These are phyloP conservation scores for Verticillium zaregamsianum DNA, from an alignment of 2,329 filamentous ascomycete species.

Conservation along the genomic window DNA sequence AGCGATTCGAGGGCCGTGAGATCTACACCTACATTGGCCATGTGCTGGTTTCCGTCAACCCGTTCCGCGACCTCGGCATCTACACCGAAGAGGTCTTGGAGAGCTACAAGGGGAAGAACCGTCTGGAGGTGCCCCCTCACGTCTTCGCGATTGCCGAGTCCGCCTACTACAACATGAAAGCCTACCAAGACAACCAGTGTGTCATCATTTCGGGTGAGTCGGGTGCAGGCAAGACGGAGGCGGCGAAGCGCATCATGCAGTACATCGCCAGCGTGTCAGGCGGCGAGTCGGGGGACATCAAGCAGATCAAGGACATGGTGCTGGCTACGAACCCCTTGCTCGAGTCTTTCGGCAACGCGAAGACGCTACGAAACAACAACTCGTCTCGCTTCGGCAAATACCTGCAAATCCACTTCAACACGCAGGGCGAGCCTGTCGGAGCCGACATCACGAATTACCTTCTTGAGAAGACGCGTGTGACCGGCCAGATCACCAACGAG, in stretches of 20 bases:
- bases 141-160: conserved; percentile 97
- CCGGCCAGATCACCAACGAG: conserved; percentile 92
- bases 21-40: conserved; percentile 99
- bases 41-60: conserved; percentile 98
- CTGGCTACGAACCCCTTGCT: conserved; percentile 94
- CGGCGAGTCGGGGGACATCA: conserved; percentile 77
- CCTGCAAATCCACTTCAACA: conserved; percentile 93
- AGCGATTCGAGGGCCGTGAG: conserved; percentile 93
- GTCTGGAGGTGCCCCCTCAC: conserved; percentile 89
- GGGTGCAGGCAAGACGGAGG: conserved; percentile 96
- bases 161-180: conserved; percentile 99
- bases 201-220: conserved; percentile 99
- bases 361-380: conserved; percentile 97
- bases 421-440: conserved; percentile 84
- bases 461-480: conserved; percentile 90
- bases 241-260: conserved; percentile 98
- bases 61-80: conserved; percentile 94
- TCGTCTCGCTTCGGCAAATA: conserved; percentile 98
- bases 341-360: conserved; percentile 97
- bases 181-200: conserved; percentile 97
- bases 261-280: conserved; percentile 98
- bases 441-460: conserved; percentile 98
- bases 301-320: conserved; percentile 99
- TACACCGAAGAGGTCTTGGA: conserved; percentile 94
- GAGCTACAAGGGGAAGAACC: conserved; percentile 94